Evolutionary conservation across 108 stramenopile genomes (phyloP).

Genomic region (Fragilaria crotonensis): DNA sequence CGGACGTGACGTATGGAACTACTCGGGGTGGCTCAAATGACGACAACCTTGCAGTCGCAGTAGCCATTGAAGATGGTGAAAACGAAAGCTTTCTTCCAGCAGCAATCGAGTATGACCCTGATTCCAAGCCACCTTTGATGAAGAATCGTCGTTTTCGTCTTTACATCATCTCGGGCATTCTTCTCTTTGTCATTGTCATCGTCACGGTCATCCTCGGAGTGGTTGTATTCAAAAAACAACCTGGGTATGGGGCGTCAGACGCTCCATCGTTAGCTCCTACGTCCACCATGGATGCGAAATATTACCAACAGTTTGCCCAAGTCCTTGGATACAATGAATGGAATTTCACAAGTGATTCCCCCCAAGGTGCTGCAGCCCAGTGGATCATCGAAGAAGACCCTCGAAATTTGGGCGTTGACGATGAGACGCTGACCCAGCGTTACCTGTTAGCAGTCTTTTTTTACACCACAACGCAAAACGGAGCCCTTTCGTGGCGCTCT

Average conservation of each 20-base stretch:
- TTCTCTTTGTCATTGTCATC: constrained; percentile 21
- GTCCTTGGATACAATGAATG: background rate
- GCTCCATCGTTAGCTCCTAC: background rate
- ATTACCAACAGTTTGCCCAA: constrained; percentile 6
- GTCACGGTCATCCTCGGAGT: background rate
- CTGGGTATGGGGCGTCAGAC: background rate
- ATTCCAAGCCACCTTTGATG: constrained; percentile 61
- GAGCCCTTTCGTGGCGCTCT: constrained; percentile 22
- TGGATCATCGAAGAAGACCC: constrained; percentile 62
- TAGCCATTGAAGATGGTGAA: constrained; percentile 51
- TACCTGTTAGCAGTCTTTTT: constrained; percentile 47
- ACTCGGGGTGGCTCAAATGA: background rate
- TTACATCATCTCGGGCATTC: constrained; percentile 30
- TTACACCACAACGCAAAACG: constrained; percentile 21
- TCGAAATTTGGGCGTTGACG: constrained; percentile 26
- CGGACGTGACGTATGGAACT: constrained; percentile 15
- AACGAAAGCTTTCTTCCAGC: constrained; percentile 56
- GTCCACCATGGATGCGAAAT: background rate
- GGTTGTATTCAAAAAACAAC: background rate
- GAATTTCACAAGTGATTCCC: constrained; percentile 7
- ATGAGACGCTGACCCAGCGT: constrained; percentile 46
- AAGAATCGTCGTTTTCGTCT: constrained; percentile 57
- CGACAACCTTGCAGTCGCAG: constrained; percentile 47
- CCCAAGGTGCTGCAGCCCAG: constrained; percentile 23
- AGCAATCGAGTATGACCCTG: constrained; percentile 75